phyloP scores from a whole-genome alignment of 805 yeast genomes.

The Hanseniaspora taiwanica region DNA sequence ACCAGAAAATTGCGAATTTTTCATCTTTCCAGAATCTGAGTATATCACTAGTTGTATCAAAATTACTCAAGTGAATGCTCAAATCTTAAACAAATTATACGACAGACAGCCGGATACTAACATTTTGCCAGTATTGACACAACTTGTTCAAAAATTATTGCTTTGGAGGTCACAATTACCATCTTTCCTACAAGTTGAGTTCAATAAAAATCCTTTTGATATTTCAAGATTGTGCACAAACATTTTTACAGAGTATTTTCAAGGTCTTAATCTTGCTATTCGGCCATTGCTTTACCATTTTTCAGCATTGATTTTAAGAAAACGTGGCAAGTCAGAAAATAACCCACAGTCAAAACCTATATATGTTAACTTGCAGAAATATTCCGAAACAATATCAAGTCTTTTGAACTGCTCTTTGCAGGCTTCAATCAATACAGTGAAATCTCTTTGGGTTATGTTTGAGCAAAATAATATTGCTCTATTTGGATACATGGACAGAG shows the following conservation, averaged over 20 bases:
- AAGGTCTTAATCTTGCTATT: conserved; percentile 68
- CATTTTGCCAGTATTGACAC: too few relatives aligned
- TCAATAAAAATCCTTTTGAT: conserved; percentile 34
- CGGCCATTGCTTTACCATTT: conserved; percentile 67
- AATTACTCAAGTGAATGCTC: conserved; percentile 67
- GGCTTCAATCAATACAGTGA: conserved; percentile 63
- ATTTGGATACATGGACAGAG: conserved; percentile 81
- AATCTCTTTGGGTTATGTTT: conserved; percentile 60
- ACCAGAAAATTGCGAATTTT: conserved; percentile 45
- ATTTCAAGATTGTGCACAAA: conserved; percentile 58
- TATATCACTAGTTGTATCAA: conserved; percentile 64
- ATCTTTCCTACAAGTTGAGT: conserved; percentile 50
- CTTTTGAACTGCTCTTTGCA: conserved; percentile 65
- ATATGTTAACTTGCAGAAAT: conserved; percentile 51
- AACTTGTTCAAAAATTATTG: conserved; percentile 51
- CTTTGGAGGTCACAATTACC: conserved; percentile 60
- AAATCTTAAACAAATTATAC: conserved; percentile 53
- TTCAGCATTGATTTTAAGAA: conserved; percentile 51
- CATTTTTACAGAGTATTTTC: conserved; percentile 71
- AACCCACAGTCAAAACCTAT: background rate
- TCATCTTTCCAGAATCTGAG: conserved; percentile 69
- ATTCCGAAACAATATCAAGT: conserved; percentile 55
- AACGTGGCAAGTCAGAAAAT: conserved; percentile 28
- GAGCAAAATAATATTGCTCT: conserved; percentile 75
- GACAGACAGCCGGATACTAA: conserved; percentile 68